Percentiles rank a stretch among this genome's conserved stretches.
phyloP scores from a whole-genome alignment of 768 basidiomycete species.

The Auriculariales sp. region DNA sequence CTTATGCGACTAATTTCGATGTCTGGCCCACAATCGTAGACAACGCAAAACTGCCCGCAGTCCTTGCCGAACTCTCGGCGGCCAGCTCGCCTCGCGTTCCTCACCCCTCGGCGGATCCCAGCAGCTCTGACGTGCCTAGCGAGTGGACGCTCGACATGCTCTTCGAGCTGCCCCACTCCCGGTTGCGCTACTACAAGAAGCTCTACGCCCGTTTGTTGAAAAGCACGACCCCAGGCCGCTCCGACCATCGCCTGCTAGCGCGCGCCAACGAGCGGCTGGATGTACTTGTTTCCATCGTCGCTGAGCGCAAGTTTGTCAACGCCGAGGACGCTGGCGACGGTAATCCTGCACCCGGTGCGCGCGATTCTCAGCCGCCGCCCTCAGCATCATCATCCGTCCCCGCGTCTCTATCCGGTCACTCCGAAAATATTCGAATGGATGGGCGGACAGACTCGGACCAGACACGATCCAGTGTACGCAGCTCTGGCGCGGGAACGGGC shows the following conservation, averaged over 20 bases:
- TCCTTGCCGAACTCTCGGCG: slow-evolving; percentile 56
- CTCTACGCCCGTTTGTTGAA: slow-evolving; percentile 76
- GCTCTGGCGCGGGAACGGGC: slow-evolving; percentile 19
- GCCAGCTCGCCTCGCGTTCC: slow-evolving; percentile 42
- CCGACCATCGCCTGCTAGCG: slow-evolving; percentile 70
- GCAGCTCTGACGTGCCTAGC: slow-evolving; percentile 11
- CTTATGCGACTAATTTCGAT: slow-evolving; percentile 69
- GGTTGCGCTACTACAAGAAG: slow-evolving; percentile 85
- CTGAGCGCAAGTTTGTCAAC: slow-evolving; percentile 25
- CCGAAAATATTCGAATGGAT: too few relatives aligned
- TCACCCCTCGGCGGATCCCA: slow-evolving; percentile 20
- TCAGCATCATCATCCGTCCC: too few relatives aligned
- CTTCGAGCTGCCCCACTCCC: slow-evolving; percentile 72
- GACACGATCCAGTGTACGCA: slow-evolving; percentile 25
- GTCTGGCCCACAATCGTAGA: slow-evolving; percentile 63
- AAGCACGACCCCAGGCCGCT: slow-evolving; percentile 72
- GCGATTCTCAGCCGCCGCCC: not conserved
- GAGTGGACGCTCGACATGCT: slow-evolving; percentile 76
- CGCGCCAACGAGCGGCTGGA: slow-evolving; percentile 75
- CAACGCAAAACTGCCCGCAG: slow-evolving; percentile 53
- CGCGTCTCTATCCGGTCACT: too few relatives aligned
- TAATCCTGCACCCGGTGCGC: not conserved
- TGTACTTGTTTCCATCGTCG: slow-evolving; percentile 48
- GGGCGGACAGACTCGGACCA: slow-evolving; percentile 1
- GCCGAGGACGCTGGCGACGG: not conserved